Conservation (phyloP, 495 filamentous ascomycete genomes). For the Barbatosphaeria neglecta region DNA sequence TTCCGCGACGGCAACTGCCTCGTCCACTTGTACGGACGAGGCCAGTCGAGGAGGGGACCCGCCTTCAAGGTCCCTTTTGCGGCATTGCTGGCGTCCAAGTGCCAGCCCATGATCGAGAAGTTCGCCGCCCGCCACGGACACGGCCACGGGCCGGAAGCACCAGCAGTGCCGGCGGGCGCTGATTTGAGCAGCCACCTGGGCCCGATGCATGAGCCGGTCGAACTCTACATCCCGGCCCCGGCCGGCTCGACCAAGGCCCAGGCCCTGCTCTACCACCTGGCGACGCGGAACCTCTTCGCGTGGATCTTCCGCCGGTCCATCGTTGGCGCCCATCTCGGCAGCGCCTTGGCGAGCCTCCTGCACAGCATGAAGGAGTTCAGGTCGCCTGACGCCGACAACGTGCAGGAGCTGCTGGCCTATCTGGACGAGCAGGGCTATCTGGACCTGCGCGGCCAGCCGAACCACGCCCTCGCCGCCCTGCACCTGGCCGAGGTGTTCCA, state of each 20-base stretch:
- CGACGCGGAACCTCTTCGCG: conserved; percentile 59
- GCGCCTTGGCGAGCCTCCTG: conserved; percentile 43
- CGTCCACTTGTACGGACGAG: conserved; percentile 47
- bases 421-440: conserved; percentile 49
- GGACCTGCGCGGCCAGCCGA: conserved; percentile 44
- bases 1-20: conserved; percentile 48
- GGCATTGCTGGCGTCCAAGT: conserved; percentile 36
- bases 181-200: conserved; percentile 5
- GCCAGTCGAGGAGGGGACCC: conserved; percentile 47
- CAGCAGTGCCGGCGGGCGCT: conserved; percentile 5
- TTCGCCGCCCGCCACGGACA: conserved; percentile 24
- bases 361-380: conserved; percentile 47
- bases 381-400: conserved; percentile 30
- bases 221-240: conserved; percentile 55
- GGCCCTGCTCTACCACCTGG: conserved; percentile 44
- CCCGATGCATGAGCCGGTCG: conserved; percentile 24
- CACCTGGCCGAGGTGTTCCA: conserved; percentile 49
- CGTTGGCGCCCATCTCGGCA: conserved; percentile 47
- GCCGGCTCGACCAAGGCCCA: conserved; percentile 32
- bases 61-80: conserved; percentile 46
- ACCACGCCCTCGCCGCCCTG: conserved; percentile 48
- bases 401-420: conserved; percentile 42
- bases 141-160: conserved; percentile 2
- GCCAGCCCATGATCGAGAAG: conserved; percentile 39
- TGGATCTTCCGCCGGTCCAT: conserved; percentile 48